These are phyloP conservation scores for Protomyces gravidus DNA, from an alignment of 1,139 yeast species.

Conservation along the genomic window DNA sequence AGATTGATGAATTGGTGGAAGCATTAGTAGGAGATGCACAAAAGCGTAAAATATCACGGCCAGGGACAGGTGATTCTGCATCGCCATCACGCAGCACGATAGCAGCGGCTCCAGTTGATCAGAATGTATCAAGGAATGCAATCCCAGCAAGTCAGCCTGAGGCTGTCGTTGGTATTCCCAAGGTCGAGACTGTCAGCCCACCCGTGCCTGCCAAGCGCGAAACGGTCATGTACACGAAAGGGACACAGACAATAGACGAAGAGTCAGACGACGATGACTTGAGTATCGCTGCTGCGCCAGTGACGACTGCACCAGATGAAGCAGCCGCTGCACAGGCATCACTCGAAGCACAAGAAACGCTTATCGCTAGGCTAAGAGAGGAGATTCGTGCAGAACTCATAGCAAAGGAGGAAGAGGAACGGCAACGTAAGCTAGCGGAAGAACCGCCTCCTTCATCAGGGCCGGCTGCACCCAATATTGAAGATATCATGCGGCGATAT, in stretches of 20 bases:
- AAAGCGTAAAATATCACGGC: background rate
- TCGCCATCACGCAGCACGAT: background rate
- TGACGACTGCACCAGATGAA: background rate
- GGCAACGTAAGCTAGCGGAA: background rate
- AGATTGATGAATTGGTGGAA: slow-evolving; percentile 34
- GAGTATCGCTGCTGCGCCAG: background rate
- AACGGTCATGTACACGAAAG: slow-evolving; percentile 36
- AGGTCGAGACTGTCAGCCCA: background rate
- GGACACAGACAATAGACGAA: slow-evolving; percentile 36
- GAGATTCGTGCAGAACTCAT: slow-evolving; percentile 34
- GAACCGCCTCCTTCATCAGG: background rate
- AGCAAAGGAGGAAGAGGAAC: slow-evolving; percentile 7
- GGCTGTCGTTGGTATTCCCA: background rate
- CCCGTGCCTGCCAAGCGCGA: slow-evolving; percentile 2
- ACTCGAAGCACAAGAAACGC: slow-evolving; percentile 1
- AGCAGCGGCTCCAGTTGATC: background rate
- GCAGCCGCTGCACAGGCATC: background rate
- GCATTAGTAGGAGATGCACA: slow-evolving; percentile 32
- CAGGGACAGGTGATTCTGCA: background rate
- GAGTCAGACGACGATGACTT: slow-evolving; percentile 1
- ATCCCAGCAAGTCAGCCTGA: background rate
- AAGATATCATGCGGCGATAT: background rate
- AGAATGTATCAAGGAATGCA: background rate
- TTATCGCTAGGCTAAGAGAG: slow-evolving; percentile 29
- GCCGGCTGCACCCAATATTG: background rate